Evolutionary conservation across 352 stramenopile genomes (phyloP), one percentile per base, ranked within the genome.

Genomic region (Globisporangium carolinianum): DNA sequence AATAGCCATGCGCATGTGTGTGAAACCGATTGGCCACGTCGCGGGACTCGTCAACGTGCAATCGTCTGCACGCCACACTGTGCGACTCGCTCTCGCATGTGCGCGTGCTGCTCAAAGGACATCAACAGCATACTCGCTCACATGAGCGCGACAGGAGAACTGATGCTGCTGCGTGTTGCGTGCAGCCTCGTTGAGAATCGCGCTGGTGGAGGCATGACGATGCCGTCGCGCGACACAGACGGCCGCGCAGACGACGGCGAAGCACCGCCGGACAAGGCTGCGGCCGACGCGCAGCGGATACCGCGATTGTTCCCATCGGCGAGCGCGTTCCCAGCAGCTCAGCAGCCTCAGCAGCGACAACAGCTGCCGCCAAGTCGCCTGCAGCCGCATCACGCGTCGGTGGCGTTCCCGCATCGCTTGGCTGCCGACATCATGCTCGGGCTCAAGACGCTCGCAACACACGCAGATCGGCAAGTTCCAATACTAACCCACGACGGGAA

Each of bases 111-210:
- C 3, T 43, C 38, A 11, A 43, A 43, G 39, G 8, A 43, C 3
- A 9, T 43, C 8, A 43, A 43, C 8, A 43, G 10, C 11, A 43
- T 43, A 32, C 42, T 17, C 42, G 42, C 10, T 4, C 42, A 47
- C 17, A 32, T 15, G 15, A 6, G 35, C 15, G 32, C 18, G 4
- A 35, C 56, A 38, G 42, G 47, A 41, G 66, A 76, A 48, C 69
- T 76, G 24, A 55, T 62, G 47, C 50, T 75, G 54, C 55, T 75
- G 56, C 63, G 57, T 46, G 61, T 75, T 48, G 69, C 61, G 18
- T 71, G 61, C 57, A 66, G 69, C 38, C 62, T 75, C 9, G 67
- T 77, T 47, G 67, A 77, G 49, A 60, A 53, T n/a, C 48, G 47
- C 49, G 42, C 35, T 36, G 36, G 51, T 11, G 51, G 9, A 47